Conservation (phyloP, 2,329 filamentous ascomycete genomes). For the Ophiobolus disseminans region DNA sequence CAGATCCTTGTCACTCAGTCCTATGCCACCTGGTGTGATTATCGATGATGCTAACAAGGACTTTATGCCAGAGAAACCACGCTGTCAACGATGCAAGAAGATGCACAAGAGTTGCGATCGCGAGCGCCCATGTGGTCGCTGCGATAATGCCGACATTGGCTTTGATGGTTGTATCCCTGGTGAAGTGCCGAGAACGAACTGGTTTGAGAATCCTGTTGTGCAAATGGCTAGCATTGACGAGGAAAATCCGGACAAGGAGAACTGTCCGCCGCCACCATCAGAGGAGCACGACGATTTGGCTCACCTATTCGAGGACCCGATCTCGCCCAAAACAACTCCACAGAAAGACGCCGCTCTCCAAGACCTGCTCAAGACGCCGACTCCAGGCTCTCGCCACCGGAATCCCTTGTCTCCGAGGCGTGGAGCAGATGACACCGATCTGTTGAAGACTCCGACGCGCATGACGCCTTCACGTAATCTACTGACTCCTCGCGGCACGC, state of each 20-base stretch:
- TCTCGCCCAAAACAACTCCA: conserved; percentile 62
- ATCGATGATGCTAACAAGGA: conserved; percentile 16
- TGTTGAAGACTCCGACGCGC: conserved; percentile 36
- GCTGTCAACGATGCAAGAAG: conserved; percentile 34
- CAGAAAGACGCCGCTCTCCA: conserved; percentile 65
- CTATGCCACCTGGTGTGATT: conserved; percentile 8
- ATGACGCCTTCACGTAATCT: conserved; percentile 44
- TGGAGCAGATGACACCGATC: conserved; percentile 22
- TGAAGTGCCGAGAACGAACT: conserved; percentile 21
- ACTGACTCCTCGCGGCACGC: conserved; percentile 46
- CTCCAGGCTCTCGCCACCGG: conserved; percentile 47
- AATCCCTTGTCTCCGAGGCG: conserved; percentile 44
- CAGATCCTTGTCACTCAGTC: conserved; percentile 66
- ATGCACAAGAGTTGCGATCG: conserved; percentile 34
- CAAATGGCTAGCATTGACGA: conserved; percentile 15
- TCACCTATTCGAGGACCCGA: conserved; percentile 71
- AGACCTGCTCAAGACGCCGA: conserved; percentile 56
- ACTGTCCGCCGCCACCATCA: conserved; percentile 53
- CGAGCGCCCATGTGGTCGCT: conserved; percentile 34
- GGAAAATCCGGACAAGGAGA: conserved; percentile 63
- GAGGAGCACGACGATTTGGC: conserved; percentile 62
- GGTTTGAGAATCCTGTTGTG: conserved; percentile 25
- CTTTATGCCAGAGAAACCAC: conserved; percentile 24
- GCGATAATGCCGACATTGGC: conserved; percentile 26
- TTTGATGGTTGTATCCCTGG: conserved; percentile 32